Base-by-base conservation (phyloP, 2,329 filamentous ascomycete species). In the Davidsoniella virescens region DNA sequence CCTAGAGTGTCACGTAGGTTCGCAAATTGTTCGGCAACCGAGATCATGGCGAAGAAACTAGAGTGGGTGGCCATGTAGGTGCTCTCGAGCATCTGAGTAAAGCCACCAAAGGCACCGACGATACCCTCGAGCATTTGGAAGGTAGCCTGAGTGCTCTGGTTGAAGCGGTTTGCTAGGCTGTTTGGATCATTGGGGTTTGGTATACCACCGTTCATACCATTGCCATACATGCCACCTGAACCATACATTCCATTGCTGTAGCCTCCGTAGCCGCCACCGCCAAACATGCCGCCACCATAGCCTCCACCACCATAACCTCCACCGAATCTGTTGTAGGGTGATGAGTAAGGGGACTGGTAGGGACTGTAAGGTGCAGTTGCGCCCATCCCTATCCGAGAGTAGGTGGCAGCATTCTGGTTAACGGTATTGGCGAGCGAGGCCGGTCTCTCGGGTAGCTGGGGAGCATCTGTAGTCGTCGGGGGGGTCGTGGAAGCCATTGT, bases 1-100 rank as follows among this genome's bases (percentile, higher is more conserved):
- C 93, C 92, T 12, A 98, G 77, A 0, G 90, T 94, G 62, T 94
- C 88, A 56, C 87, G 82, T 45, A 98, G 72, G 59, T 90, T 94
- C 53, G 87, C 84, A 59, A 98, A 93, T 64, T 98, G 92, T 64
- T 98, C 93, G 46, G 92, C 92, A 38, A 98, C 93, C 7, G 90
- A 92, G 38, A 98, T 85, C 88, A 98, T 96, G 50, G 92, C 92
- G 61, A 96, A 98, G 66, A 98, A 98, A 49, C 87, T 94, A 5
- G 88, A 95, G 66, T 98, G 92, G 0, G 92, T 98, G 26, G 93
- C 92, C 93, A 98, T 98, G 60, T 95, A 98, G 9, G 92, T 96
- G 70, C 92, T 96, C 68, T 98, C 92, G 25, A 98, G 74, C 92
- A 98, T 98, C 70, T 98, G 92, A 10, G 93, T 87, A 62, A 98